A percentile compares a stretch with the other conserved stretches of the same genome.
Evolutionary conservation across 208 protist genomes (phyloP).

Genomic region (Trypanosoma mega): DNA sequence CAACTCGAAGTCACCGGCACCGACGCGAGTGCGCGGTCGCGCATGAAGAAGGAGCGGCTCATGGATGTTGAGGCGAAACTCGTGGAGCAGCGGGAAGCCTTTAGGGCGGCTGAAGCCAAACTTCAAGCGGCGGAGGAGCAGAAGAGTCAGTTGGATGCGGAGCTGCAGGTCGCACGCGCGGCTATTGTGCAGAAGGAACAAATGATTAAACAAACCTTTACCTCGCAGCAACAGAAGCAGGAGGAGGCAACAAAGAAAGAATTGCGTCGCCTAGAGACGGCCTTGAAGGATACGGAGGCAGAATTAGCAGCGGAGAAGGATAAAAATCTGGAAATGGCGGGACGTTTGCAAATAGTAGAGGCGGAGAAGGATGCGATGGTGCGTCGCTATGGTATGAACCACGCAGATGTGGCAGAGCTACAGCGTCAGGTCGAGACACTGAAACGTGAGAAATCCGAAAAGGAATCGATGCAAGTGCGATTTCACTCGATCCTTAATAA

Average conservation of each 20-base stretch:
- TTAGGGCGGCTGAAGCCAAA: constrained; percentile 3
- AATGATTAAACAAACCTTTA: constrained; percentile 16
- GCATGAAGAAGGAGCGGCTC: constrained; percentile 19
- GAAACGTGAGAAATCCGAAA: constrained; percentile 20
- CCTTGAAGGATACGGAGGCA: too few relatives aligned
- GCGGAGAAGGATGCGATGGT: constrained; percentile 36
- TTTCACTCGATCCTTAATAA: constrained; percentile 43
- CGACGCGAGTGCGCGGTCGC: constrained; percentile 22
- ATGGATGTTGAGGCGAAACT: constrained; percentile 18
- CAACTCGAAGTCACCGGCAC: not conserved
- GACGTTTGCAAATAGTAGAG: constrained; percentile 44
- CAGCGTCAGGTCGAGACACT: constrained; percentile 27
- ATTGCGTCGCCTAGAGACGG: constrained; percentile 30
- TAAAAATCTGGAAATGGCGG: constrained; percentile 35
- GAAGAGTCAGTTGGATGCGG: constrained; percentile 10
- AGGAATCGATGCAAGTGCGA: constrained; percentile 49
- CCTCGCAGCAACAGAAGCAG: constrained; percentile 26
- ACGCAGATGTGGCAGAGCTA: constrained; percentile 25
- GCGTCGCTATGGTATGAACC: constrained; percentile 21
- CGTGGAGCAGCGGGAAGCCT: constrained; percentile 1
- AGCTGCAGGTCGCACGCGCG: constrained; percentile 26
- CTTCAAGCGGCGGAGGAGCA: constrained; percentile 5
- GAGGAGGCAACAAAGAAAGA: constrained; percentile 23
- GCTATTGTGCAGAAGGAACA: constrained; percentile 29
- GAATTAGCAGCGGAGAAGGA: too few relatives aligned